These are phyloP conservation scores for Arthrobotrys sinensis DNA, from an alignment of 2,329 filamentous ascomycete genomes.

Conservation along the genomic window DNA sequence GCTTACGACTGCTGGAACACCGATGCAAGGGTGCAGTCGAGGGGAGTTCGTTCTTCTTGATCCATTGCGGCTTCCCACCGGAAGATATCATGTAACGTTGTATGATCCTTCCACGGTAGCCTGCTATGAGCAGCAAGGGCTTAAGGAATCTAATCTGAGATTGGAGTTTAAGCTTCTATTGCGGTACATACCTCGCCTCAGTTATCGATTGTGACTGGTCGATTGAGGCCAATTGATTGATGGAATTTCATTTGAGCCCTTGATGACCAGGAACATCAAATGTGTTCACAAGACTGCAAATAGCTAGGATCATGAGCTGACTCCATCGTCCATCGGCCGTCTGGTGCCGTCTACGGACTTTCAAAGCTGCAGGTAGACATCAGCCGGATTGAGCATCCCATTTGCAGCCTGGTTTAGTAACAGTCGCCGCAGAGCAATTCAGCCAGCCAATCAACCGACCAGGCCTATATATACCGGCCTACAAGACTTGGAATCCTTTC, in stretches of 20 bases:
- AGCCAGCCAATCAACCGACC: constrained; percentile 32
- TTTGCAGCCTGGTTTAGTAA: constrained; percentile 15
- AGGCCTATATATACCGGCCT: constrained; percentile 37
- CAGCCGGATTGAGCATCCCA: constrained; percentile 47
- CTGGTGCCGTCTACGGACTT: constrained; percentile 48
- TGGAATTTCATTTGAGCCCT: constrained; percentile 26
- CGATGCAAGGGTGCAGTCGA: constrained; percentile 20
- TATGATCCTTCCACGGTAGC: not conserved
- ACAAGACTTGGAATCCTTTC: constrained; percentile 8
- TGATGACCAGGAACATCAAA: constrained; percentile 19
- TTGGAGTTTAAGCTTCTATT: constrained; percentile 12
- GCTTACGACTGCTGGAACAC: constrained; percentile 1
- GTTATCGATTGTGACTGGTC: not conserved
- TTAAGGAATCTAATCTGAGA: not conserved
- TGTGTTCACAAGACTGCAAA: constrained; percentile 33
- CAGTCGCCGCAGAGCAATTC: constrained; percentile 26
- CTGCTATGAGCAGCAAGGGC: not conserved
- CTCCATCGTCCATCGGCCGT: constrained; percentile 35
- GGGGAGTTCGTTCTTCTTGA: constrained; percentile 26
- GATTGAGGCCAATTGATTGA: constrained; percentile 29
- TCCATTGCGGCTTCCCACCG: constrained; percentile 10
- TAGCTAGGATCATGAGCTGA: constrained; percentile 14
- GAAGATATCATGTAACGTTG: constrained; percentile 29
- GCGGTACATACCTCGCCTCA: not conserved
- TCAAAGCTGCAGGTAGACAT: constrained; percentile 49